Base-by-base conservation (phyloP, 225 moss, liverwort and hornwort genomes). In the Straminergon stramineum region DNA sequence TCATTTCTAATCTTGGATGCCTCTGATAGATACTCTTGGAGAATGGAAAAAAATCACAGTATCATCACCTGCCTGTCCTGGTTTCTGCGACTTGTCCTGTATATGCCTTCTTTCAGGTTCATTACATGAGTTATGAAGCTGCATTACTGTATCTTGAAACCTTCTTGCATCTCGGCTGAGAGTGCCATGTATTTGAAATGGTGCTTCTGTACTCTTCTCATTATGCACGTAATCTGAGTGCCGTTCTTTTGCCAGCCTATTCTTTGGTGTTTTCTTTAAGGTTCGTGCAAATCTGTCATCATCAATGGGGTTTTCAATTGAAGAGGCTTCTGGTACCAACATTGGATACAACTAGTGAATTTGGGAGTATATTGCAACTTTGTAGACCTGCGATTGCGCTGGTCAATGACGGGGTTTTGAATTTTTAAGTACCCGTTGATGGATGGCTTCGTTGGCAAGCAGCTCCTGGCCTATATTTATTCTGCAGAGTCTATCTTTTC, bases 1-100 rank as follows among this genome's bases (percentile, higher is more conserved):
- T 89, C 60, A 51, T 91, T 75, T 81, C n/a, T 28, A 90, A 45
- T 74, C 51, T 92, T 83, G 80, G 69, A 87, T 91, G 91, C 78
- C 82, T 74, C 66, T 83, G 79, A 85, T 89, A 77, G 79, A 86
- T 85, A 48, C 60, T 88, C 62, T 62, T 76, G 45, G 75, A 75
- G 62, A 56, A 86, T 83, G 79, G 84, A 81, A 53, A 75, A 75
- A 85, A 45, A 21, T 45, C 56, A 56, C 17, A 78, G 64, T 55
- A 58, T 73, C 70, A 85, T 45, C 32, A 75, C 89, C 62, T 89
- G 55, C 28, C 34, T 75, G 87, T 87, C 81, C 57, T 78, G 81
- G 81, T 87, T 75, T 62, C 79, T 86, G 79, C 87, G 52, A 86
- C 62, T 62, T 20, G 80, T 89, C 65, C 87, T 81, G 88, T 82